Conservation (phyloP, 495 filamentous ascomycete species). For the Penicillium bialowiezense region DNA sequence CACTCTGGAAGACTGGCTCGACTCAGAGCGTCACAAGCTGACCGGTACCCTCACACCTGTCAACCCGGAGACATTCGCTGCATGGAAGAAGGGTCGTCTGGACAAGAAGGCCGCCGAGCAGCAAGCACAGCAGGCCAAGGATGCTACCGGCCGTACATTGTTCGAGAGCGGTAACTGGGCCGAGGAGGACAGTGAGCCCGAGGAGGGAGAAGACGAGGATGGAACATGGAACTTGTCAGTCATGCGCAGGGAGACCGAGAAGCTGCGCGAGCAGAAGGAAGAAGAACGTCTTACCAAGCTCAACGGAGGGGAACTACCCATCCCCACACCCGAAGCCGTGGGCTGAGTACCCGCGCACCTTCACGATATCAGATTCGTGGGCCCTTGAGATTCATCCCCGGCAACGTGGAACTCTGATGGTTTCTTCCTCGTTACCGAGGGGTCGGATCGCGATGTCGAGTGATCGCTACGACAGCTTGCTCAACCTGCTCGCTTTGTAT, state of each 20-base stretch:
- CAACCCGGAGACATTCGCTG: constrained; percentile 84
- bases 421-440: constrained; percentile 18
- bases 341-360: constrained; percentile 26
- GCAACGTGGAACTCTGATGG: constrained; percentile 19
- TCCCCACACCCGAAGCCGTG: constrained; percentile 26
- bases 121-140: constrained; percentile 82
- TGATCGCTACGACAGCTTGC: constrained; percentile 19
- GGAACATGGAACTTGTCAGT: constrained; percentile 76
- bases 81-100: constrained; percentile 91
- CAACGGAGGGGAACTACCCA: constrained; percentile 26
- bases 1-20: constrained; percentile 95
- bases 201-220: constrained; percentile 55
- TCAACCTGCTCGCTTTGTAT: constrained; percentile 10
- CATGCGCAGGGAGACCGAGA: constrained; percentile 67
- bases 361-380: constrained; percentile 30
- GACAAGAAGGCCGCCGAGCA: constrained; percentile 95
- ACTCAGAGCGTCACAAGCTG: constrained; percentile 90
- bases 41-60: constrained; percentile 89
- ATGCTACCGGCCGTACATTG: constrained; percentile 88
- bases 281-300: constrained; percentile 41
- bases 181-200: constrained; percentile 61
- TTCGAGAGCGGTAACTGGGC: constrained; percentile 97
- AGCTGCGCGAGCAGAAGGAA: constrained; percentile 46
- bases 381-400: constrained; percentile 27
- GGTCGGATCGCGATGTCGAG: constrained; percentile 25